Evolutionary conservation across 768 basidiomycete genomes (phyloP).

Genomic region (Boletus patriciae): DNA sequence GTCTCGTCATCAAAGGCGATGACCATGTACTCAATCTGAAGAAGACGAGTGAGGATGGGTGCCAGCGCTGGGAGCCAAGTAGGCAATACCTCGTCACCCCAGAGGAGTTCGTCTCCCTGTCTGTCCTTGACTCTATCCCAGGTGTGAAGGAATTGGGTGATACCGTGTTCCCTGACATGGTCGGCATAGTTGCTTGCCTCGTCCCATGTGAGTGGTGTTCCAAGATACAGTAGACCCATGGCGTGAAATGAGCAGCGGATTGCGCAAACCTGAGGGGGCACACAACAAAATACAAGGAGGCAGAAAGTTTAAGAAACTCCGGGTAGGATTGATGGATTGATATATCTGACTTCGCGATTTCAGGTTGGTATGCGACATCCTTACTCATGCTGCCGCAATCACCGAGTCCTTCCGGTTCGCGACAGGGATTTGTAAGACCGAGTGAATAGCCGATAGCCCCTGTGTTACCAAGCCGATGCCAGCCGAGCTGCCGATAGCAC

Average conservation of each 20-base stretch:
- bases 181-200: slow-evolving; percentile 85
- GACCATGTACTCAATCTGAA: slow-evolving; percentile 95
- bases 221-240: slow-evolving; percentile 93
- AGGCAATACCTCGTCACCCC: slow-evolving; percentile 91
- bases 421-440: too few species aligned
- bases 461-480: too few species aligned
- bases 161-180: slow-evolving; percentile 89
- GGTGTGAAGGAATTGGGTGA: slow-evolving; percentile 90
- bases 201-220: slow-evolving; percentile 90
- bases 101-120: slow-evolving; percentile 87
- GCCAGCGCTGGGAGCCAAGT: slow-evolving; percentile 1
- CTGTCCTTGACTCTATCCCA: slow-evolving; percentile 93
- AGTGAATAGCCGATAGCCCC: too few species aligned
- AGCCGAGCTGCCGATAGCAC: too few species aligned
- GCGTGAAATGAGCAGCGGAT: slow-evolving; percentile 9
- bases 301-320: too few species aligned
- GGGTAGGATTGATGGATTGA: too few species aligned
- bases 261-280: slow-evolving; percentile 8
- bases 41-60: slow-evolving; percentile 10
- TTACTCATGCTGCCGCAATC: too few species aligned
- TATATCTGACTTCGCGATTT: too few species aligned
- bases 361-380: too few species aligned
- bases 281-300: too few species aligned
- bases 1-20: slow-evolving; percentile 75
- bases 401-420: too few species aligned